Evolutionary conservation across 2,329 filamentous ascomycete species (phyloP), one percentile per base, ranked within the genome.

Genomic region (Clarireedia hainanense): DNA sequence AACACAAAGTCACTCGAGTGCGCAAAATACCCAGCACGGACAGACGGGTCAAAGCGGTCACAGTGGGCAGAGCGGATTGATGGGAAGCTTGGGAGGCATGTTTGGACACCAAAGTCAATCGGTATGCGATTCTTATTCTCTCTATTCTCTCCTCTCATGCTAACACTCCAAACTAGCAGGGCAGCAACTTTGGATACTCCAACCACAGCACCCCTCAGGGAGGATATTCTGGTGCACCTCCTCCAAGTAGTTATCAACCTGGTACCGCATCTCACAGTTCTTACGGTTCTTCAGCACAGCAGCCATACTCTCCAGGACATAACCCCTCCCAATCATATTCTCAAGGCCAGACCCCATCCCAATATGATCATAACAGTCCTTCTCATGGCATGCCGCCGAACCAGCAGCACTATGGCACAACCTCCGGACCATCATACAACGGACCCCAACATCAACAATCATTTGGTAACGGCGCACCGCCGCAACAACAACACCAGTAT

Each of bases 121-220:
- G 52, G 65, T 66, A 60, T 45, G 60, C 57, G 24, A 5, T 39
- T 7, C 12, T 12, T 20, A 43, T 39, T 34, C 15, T 42, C 15
- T 4, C 3, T 10, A 20, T 12, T 2, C 6, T 34, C 12, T n/a
- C n/a, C 15, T 23, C n/a, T 48, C 36, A 15, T 65, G 71, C 53
- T 58, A 48, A 59, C 34, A 14, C 36, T 46, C 50, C 14, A 30
- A 49, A 40, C 36, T 2, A 65, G 58, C 58, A 67, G 58, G 73
- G 73, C 58, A 76, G 82, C 60, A 80, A 78, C 65, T 89, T 80
- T 66, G 85, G 83, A 34, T 86, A 86, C 68, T 81, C 80, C 23
- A 79, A 79, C 63, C 69, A 75, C 23, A 60, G 74, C 23, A 59
- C 78, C 45, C 68, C 30, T 3, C 30, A 76, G 59, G 78, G 79